Base-by-base conservation (phyloP, 192 early-diverging fungal species). In the Podila epigama region DNA sequence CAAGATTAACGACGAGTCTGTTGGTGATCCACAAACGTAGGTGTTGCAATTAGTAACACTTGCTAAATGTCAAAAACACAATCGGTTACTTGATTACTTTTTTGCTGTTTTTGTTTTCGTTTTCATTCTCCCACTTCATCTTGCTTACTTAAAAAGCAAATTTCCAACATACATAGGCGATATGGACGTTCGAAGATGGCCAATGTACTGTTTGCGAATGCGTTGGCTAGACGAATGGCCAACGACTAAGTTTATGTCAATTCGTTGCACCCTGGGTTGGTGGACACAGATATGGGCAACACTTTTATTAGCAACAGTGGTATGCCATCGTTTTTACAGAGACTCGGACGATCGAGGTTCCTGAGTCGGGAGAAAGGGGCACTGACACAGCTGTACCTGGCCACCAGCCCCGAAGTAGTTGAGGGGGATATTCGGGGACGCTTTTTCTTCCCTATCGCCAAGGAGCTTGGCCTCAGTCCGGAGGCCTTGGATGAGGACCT, bases 171-270 rank as follows among this genome's bases (percentile, higher is more conserved):
- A 31, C 69, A 33, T 39, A 22, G 20, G n/a, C 28, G 44, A 34
- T 87, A 88, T 64, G 77, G 66, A 18, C 55, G 72, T 16, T 66
- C 75, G 31, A 89, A 89, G 69, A 41, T 86, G 57, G 66, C 82
- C 37, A 85, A 83, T 42, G 57, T 82, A 16, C 63, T 82, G 22
- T 88, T 85, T 66, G 53, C 83, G 2, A 63, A 52, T n/a, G 60
- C 75, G 32, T 72, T 90, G 9, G 75, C 81, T 35, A 53, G 60
- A 10, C 11, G 56, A n/a, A 22, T 70, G 8, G 50, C 63, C 27
- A 70, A 62, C n/a, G 44, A 67, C 33, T 16, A 61, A 4, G 50
- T 67, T 35, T 73, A 70, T 12, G 70, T 52, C 12, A 70, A 88
- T 51, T 53, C 56, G 50, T n/a, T 82, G 5, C 85, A 87, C 63